Conservation (phyloP, 225 moss, liverwort and hornwort genomes). For the Polytrichum formosum region DNA sequence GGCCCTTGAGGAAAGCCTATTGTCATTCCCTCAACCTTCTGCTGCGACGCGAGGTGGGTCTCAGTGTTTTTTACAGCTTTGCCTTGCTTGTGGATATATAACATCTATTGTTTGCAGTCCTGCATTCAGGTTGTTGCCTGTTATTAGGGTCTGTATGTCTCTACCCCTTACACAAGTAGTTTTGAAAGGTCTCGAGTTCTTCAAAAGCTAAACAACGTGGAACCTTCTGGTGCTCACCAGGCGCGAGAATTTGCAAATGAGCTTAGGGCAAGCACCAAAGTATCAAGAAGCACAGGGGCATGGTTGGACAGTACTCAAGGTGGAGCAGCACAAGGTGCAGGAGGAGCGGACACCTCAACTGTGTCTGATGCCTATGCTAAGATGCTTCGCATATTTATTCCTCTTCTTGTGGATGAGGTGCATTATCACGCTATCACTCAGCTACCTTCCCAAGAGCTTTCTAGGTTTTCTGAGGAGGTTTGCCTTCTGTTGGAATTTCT, state of each 20-base stretch:
- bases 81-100: too few relatives aligned
- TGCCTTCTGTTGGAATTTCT: too few relatives aligned
- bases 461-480: neutral
- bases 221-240: constrained; percentile 19
- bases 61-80: too few relatives aligned
- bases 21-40: constrained; percentile 90
- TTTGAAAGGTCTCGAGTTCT: too few relatives aligned
- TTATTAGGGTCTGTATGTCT: too few relatives aligned
- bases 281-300: constrained; percentile 70
- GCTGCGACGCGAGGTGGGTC: constrained; percentile 86
- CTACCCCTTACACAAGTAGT: too few relatives aligned
- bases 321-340: constrained; percentile 62
- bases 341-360: constrained; percentile 87
- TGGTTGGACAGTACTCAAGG: constrained; percentile 82
- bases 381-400: constrained; percentile 97
- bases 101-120: too few relatives aligned
- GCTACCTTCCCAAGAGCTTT: neutral
- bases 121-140: too few relatives aligned
- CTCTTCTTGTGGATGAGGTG: constrained; percentile 95
- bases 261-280: constrained; percentile 82
- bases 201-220: too few relatives aligned
- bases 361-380: constrained; percentile 94
- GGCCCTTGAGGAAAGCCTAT: constrained; percentile 90
- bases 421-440: neutral
- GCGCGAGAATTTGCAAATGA: constrained; percentile 98